Percentiles rank a stretch among this genome's conserved stretches.
Evolutionary conservation across 257 asterid species (phyloP).

Genomic region (Nicotiana otophora): DNA sequence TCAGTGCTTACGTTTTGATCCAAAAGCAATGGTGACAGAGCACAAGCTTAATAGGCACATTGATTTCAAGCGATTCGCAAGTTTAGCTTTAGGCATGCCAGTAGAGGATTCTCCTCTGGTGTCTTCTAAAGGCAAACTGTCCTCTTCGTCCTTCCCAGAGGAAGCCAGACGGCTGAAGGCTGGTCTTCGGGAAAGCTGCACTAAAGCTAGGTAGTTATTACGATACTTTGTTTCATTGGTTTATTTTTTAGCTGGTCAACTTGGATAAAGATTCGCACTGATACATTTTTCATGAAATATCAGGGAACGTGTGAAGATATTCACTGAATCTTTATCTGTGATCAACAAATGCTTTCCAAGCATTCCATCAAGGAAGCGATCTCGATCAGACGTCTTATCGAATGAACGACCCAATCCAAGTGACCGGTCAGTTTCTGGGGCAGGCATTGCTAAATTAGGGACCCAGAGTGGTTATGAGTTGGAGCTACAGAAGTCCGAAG

Average conservation of each 20-base stretch:
- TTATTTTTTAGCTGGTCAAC: constrained; percentile 2
- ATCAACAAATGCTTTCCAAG: constrained; percentile 79
- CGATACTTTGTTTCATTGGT: not conserved
- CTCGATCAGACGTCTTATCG: constrained; percentile 64
- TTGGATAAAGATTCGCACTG: not conserved
- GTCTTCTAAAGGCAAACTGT: constrained; percentile 50
- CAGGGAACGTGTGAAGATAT: constrained; percentile 89
- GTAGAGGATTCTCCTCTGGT: constrained; percentile 56
- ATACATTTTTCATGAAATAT: constrained; percentile 16
- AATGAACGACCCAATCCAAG: constrained; percentile 60
- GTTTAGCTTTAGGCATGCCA: constrained; percentile 73
- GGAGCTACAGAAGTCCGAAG: constrained; percentile 72
- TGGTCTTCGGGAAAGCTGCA: constrained; percentile 63
- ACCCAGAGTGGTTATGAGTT: constrained; percentile 62
- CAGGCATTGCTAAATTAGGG: constrained; percentile 52
- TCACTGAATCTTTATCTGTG: constrained; percentile 75
- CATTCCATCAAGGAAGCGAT: constrained; percentile 74
- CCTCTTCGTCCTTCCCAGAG: constrained; percentile 63
- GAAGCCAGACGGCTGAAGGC: constrained; percentile 73
- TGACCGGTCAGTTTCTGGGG: constrained; percentile 61
- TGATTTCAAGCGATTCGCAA: constrained; percentile 72
- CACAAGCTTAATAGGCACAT: constrained; percentile 65
- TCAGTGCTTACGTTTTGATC: constrained; percentile 85
- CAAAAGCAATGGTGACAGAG: constrained; percentile 67
- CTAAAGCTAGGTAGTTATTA: constrained; percentile 67